phyloP scores from a whole-genome alignment of 345 rosid species.

The Cardamine resedifolia region DNA sequence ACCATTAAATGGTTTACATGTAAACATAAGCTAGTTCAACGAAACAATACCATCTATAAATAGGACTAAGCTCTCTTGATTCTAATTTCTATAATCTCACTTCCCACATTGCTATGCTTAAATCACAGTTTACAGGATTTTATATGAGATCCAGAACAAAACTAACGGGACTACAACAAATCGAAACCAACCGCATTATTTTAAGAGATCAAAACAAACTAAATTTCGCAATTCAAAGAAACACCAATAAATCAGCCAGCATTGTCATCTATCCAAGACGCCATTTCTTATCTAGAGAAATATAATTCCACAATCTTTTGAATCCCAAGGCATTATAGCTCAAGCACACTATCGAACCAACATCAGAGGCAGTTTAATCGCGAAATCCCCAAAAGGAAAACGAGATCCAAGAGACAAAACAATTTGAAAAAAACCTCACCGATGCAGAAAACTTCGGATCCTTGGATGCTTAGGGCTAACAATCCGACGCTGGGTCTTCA shows the following conservation, averaged over 20 bases:
- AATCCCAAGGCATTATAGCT: neutral
- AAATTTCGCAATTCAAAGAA: no score
- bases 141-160: neutral
- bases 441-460: conserved; percentile 55
- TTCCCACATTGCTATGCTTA: neutral
- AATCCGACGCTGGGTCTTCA: conserved; percentile 65
- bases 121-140: neutral
- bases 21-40: neutral
- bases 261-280: neutral
- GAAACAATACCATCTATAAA: neutral
- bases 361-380: conserved; percentile 1
- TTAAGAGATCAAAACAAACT: no score
- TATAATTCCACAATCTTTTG: neutral
- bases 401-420: no score
- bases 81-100: neutral
- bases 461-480: conserved; percentile 53
- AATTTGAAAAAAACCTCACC: conserved; percentile 48
- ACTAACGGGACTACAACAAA: neutral
- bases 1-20: no score
- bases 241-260: neutral
- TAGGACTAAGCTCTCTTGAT: neutral
- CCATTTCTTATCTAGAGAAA: neutral
- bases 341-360: conserved; percentile 1
- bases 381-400: neutral
- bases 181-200: neutral